phyloP scores from a whole-genome alignment of 108 stramenopile genomes.

The Cyclotella atomus region DNA sequence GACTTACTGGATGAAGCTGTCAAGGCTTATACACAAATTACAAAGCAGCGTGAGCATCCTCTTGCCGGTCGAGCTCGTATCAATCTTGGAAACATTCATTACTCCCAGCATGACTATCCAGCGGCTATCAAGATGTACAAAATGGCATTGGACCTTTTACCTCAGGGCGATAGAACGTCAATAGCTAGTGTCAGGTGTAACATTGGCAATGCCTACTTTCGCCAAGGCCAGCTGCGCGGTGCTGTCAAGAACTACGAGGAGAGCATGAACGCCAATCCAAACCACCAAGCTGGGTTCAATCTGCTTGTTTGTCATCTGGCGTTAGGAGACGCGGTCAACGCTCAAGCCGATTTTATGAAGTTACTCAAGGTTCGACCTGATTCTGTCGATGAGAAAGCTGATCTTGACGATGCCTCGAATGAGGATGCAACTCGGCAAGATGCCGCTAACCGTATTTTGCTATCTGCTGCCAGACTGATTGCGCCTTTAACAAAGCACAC shows the following conservation, averaged over 20 bases:
- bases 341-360: constrained; percentile 66
- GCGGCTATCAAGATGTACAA: constrained; percentile 88
- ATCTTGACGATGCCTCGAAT: neutral
- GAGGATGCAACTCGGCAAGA: neutral
- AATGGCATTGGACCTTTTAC: constrained; percentile 90
- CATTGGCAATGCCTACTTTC: constrained; percentile 87
- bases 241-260: constrained; percentile 83
- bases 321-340: constrained; percentile 72
- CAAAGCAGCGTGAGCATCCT: constrained; percentile 61
- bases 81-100: constrained; percentile 93
- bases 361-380: constrained; percentile 53
- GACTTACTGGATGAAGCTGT: constrained; percentile 85
- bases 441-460: constrained; percentile 19
- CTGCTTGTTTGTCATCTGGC: constrained; percentile 87
- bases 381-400: neutral
- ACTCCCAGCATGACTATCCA: constrained; percentile 72
- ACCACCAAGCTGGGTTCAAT: constrained; percentile 88
- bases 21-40: constrained; percentile 67
- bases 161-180: constrained; percentile 63
- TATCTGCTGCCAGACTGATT: constrained; percentile 62
- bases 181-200: constrained; percentile 80
- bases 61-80: constrained; percentile 65
- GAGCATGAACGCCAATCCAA: constrained; percentile 64
- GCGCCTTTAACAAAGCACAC: constrained; percentile 67
- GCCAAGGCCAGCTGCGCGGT: constrained; percentile 78